These are phyloP conservation scores for Blepharisma japonicum DNA, from an alignment of 73 alveolate species.

Conservation along the genomic window DNA sequence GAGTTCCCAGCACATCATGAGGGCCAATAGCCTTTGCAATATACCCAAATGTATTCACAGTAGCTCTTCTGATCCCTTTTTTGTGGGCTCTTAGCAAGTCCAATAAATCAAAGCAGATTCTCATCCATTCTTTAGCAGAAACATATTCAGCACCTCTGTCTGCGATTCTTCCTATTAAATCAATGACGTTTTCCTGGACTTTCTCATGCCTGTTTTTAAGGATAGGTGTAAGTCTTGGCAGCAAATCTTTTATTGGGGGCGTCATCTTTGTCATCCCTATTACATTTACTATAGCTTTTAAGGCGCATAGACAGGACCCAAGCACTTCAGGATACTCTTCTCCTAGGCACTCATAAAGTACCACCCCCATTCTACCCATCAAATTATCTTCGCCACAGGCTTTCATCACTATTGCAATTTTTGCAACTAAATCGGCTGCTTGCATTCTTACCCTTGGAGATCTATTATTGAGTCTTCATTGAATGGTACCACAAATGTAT, in stretches of 20 bases:
- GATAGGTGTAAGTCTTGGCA: slow-evolving; percentile 99
- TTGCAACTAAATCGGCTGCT: slow-evolving; percentile 98
- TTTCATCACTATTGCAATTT: slow-evolving; percentile 97
- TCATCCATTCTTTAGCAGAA: slow-evolving; percentile 99
- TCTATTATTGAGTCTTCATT: slow-evolving; percentile 99
- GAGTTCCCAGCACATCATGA: slow-evolving; percentile 87
- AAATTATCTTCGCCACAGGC: slow-evolving; percentile 98
- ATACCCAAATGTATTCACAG: slow-evolving; percentile 99
- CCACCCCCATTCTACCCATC: slow-evolving; percentile 91
- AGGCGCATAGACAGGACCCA: slow-evolving; percentile 98
- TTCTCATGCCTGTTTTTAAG: slow-evolving; percentile 99
- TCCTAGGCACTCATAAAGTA: slow-evolving; percentile 96
- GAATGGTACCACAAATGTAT: slow-evolving; percentile 94
- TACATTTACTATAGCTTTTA: slow-evolving; percentile 98
- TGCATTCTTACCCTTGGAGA: slow-evolving; percentile 98
- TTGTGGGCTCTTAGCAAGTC: slow-evolving; percentile 98
- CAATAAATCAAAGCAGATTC: slow-evolving; percentile 99
- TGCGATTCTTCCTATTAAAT: slow-evolving; percentile 98
- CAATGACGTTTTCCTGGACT: slow-evolving; percentile 98
- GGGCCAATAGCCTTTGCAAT: slow-evolving; percentile 99
- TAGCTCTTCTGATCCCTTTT: slow-evolving; percentile 97
- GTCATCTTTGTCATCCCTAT: slow-evolving; percentile 99
- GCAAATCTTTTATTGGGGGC: slow-evolving; percentile 99
- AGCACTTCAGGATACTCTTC: slow-evolving; percentile 99
- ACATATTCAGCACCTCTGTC: slow-evolving; percentile 99